Conservation (phyloP, 1,284 basidiomycete species). For the Grifola frondosa region DNA sequence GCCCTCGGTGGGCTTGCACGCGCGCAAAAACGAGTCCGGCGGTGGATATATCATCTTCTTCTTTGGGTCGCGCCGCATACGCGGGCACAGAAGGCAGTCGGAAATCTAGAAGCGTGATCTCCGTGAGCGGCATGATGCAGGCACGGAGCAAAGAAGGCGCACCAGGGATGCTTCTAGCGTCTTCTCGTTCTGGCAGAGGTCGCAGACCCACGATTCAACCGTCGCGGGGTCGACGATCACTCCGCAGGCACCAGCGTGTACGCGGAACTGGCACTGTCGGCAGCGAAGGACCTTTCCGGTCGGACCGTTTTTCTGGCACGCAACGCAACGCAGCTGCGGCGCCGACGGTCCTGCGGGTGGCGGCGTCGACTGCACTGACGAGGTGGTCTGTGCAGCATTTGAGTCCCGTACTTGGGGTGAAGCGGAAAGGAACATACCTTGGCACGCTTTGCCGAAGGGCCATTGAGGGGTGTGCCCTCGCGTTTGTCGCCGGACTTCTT, state of each 20-base stretch:
- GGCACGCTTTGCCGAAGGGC: conserved; percentile 60
- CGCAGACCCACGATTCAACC: conserved; percentile 78
- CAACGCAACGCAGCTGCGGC: conserved; percentile 70
- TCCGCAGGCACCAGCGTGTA: conserved; percentile 72
- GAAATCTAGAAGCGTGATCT: conserved; percentile 48
- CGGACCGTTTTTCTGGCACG: conserved; percentile 75
- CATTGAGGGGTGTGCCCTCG: conserved; percentile 73
- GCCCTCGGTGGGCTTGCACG: conserved; percentile 91
- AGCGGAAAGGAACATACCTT: conserved; percentile 53
- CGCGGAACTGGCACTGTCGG: conserved; percentile 72
- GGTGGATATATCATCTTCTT: conserved; percentile 43
- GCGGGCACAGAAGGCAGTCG: conserved; percentile 76
- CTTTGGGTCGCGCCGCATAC: conserved; percentile 48
- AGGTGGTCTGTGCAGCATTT: conserved; percentile 42
- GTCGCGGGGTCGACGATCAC: conserved; percentile 60
- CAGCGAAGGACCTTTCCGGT: conserved; percentile 77
- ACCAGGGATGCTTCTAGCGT: conserved; percentile 77
- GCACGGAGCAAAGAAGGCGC: conserved; percentile 24
- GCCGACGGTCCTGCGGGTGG: conserved; percentile 54
- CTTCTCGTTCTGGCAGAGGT: conserved; percentile 81
- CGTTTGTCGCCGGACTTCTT: conserved; percentile 62
- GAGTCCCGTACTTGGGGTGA: no score
- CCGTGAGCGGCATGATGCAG: neutral
- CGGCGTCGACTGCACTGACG: conserved; percentile 49
- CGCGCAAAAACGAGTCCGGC: conserved; percentile 75